Percentiles rank a stretch among this genome's conserved stretches.
Conservation (phyloP, 2,329 filamentous ascomycete genomes). For the Didymella sp. region DNA sequence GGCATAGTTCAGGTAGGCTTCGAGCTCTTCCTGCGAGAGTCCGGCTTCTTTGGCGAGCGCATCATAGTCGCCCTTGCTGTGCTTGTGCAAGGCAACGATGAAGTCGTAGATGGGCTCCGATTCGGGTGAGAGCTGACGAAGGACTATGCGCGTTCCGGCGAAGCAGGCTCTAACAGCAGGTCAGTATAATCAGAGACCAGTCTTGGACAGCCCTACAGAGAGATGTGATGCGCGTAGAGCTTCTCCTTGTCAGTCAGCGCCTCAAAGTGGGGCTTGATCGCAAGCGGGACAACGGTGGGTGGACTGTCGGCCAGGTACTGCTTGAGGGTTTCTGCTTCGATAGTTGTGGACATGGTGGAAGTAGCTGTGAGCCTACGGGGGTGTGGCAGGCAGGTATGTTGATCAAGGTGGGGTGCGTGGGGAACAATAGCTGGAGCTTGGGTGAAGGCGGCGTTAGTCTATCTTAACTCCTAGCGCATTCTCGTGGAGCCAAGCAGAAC, state of each 20-base stretch:
- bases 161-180: conserved; percentile 51
- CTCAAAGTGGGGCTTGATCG: conserved; percentile 93
- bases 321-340: conserved; percentile 56
- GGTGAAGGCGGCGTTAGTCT: neutral
- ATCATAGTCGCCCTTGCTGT: conserved; percentile 58
- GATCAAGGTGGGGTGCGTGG: conserved; percentile 1
- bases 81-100: conserved; percentile 58
- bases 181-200: conserved; percentile 2
- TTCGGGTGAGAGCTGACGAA: conserved; percentile 61
- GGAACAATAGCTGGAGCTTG: conserved; percentile 1
- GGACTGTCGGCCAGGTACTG: conserved; percentile 93
- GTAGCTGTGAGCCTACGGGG: neutral
- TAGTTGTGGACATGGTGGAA: conserved; percentile 39
- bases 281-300: conserved; percentile 83
- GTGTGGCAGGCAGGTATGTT: neutral
- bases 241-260: conserved; percentile 77
- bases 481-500: neutral
- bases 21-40: conserved; percentile 48
- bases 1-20: conserved; percentile 49
- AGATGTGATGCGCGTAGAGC: conserved; percentile 80
- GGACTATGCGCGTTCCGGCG: conserved; percentile 59
- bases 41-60: conserved; percentile 52
- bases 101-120: conserved; percentile 62
- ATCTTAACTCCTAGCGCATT: neutral
- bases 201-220: conserved; percentile 36